A percentile compares a stretch with the other conserved stretches of the same genome.
These are phyloP conservation scores for Kwoniella heveanensis DNA, from an alignment of 768 basidiomycete genomes.

Conservation along the genomic window DNA sequence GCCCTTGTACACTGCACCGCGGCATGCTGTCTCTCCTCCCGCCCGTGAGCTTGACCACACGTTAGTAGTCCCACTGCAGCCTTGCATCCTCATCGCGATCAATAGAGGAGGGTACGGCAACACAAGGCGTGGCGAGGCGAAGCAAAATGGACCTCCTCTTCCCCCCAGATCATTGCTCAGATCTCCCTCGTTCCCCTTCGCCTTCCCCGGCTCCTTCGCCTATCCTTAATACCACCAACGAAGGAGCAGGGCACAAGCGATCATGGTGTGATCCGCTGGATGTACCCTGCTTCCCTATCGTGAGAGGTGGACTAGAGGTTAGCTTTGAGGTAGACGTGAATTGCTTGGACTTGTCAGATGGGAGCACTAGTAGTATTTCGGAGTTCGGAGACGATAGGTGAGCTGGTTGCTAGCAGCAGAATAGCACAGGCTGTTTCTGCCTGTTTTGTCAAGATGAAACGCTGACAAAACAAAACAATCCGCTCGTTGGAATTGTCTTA, in stretches of 20 bases:
- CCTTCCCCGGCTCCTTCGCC: constrained; percentile 6
- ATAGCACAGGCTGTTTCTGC: too few species aligned
- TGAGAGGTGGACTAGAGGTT: constrained; percentile 1
- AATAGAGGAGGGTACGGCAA: too few species aligned
- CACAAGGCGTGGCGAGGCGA: too few species aligned
- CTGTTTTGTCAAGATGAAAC: not conserved
- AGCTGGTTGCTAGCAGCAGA: constrained; percentile 5
- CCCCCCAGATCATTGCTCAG: not conserved
- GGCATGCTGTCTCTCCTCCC: not conserved
- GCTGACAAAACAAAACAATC: not conserved
- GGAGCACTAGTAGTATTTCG: not conserved
- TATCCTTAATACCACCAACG: not conserved
- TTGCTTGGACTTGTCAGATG: not conserved
- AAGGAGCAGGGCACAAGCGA: not conserved
- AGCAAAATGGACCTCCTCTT: not conserved
- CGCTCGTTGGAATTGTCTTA: not conserved
- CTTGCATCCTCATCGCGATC: too few species aligned
- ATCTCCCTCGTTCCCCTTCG: constrained; percentile 18
- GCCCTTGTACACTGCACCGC: not conserved
- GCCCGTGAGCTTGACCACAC: not conserved
- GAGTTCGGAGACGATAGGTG: not conserved
- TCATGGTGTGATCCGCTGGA: not conserved
- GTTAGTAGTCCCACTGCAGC: not conserved
- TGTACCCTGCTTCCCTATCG: not conserved
- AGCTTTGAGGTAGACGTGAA: not conserved